phyloP scores from a whole-genome alignment of 768 basidiomycete species.

The Naganishia kalamii region DNA sequence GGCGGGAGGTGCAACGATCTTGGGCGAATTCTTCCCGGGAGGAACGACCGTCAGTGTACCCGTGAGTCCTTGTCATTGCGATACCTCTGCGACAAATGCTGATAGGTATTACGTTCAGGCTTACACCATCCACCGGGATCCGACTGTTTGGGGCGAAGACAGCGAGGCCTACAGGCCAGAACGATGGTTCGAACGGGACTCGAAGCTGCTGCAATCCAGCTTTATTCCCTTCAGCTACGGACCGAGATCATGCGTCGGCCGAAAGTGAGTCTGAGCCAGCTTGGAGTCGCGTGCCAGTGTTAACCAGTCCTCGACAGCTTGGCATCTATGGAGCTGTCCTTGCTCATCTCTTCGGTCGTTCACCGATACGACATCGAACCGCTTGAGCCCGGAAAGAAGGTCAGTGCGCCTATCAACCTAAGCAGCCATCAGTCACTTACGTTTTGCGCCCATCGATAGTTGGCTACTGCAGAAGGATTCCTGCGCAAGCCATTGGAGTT shows the following conservation, averaged over 20 bases:
- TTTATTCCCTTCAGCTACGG: constrained; percentile 85
- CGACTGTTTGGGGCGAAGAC: constrained; percentile 69
- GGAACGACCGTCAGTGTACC: constrained; percentile 58
- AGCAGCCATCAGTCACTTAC: not conserved
- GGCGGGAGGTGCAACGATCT: constrained; percentile 44
- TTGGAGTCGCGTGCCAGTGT: not conserved
- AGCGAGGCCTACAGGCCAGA: constrained; percentile 69
- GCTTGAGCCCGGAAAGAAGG: constrained; percentile 1
- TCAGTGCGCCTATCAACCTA: not conserved
- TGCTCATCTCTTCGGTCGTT: constrained; percentile 25
- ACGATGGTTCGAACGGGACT: constrained; percentile 71
- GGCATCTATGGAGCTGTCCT: constrained; percentile 27
- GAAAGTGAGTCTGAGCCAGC: constrained; percentile 17
- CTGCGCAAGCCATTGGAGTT: constrained; percentile 19
- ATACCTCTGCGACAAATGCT: constrained; percentile 54
- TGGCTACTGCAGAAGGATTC: constrained; percentile 22
- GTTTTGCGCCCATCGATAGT: not conserved
- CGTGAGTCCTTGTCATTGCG: constrained; percentile 53
- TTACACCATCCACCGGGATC: constrained; percentile 74
- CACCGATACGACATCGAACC: constrained; percentile 25
- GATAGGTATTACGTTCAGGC: constrained; percentile 56
- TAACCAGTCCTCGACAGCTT: constrained; percentile 12
- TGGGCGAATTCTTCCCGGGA: constrained; percentile 48
- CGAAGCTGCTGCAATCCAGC: constrained; percentile 58
- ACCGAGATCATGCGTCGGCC: constrained; percentile 55